phyloP scores from a whole-genome alignment of 805 yeast genomes.

The Torulaspora quercuum region DNA sequence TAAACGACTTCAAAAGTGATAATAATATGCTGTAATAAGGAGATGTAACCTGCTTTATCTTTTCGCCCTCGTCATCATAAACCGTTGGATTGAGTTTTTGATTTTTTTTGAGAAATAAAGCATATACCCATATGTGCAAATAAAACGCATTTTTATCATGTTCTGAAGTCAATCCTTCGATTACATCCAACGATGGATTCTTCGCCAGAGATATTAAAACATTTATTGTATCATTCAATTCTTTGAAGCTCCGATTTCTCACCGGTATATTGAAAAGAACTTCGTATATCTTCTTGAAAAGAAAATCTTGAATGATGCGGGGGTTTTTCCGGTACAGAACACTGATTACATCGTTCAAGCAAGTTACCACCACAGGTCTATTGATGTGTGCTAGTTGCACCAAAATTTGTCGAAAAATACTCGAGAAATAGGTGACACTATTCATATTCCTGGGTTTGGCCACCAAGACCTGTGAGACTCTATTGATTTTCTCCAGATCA shows the following conservation, averaged over 20 bases:
- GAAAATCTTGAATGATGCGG: conserved; percentile 54
- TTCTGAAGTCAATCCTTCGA: conserved; percentile 31
- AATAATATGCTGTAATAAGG: conserved; percentile 34
- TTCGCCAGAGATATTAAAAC: conserved; percentile 62
- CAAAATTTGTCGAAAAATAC: conserved; percentile 63
- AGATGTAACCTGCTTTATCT: conserved; percentile 9
- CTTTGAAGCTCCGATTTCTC: conserved; percentile 43
- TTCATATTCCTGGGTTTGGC: conserved; percentile 55
- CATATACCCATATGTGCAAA: conserved; percentile 39
- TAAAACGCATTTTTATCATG: conserved; percentile 25
- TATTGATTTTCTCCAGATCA: conserved; percentile 60
- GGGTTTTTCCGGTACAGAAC: conserved; percentile 49
- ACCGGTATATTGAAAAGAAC: conserved; percentile 35
- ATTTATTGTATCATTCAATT: conserved; percentile 59
- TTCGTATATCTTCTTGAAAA: conserved; percentile 50
- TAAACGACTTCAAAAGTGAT: conserved; percentile 36
- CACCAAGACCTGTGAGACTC: conserved; percentile 62
- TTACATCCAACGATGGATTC: conserved; percentile 38
- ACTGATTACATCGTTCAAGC: conserved; percentile 53
- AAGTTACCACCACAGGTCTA: conserved; percentile 56
- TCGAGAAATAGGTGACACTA: conserved; percentile 50
- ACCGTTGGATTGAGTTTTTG: conserved; percentile 23
- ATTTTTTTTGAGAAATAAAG: conserved; percentile 36
- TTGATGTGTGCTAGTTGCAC: conserved; percentile 55
- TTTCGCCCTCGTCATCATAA: conserved; percentile 13